Evolutionary conservation across 768 basidiomycete genomes (phyloP), one percentile per base, ranked within the genome.

Genomic region (Tremella mesenterica): DNA sequence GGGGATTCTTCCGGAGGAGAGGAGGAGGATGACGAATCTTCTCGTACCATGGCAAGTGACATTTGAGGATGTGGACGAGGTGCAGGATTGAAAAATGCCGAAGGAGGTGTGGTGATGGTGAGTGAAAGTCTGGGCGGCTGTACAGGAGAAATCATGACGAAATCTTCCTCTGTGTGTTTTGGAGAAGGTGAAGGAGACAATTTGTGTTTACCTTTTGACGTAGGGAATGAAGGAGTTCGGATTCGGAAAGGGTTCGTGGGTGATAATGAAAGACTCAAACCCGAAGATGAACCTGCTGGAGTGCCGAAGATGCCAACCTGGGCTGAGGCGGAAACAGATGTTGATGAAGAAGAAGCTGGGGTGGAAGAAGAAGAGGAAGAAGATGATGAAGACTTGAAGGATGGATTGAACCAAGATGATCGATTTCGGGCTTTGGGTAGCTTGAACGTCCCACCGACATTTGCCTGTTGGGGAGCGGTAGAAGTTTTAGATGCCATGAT

Each of bases 131-230:
- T n/a, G 4, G 38, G 38, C 8, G 38, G 6, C 14, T 41, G n/a
- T 14, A 66, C 52, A 25, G 64, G 67, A 1, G 67, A 69, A 30
- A 66, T 64, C 67, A 69, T 69, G 53, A 69, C 65, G 49, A 69
- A 69, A 39, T 69, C 67, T 25, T 66, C 67, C 33, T 64, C 67
- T 20, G 52, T 54, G 26, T 44, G 50, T 33, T 26, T 31, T 47
- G 57, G 29, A 9, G 48, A 39, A 23, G 67, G 66, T 4, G 66
- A 68, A n/a, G 66, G 66, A 4, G 66, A 64, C 4, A 68, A 57
- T 21, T 60, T 62, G 50, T 68, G 66, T 58, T 68, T 68, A 13
- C 63, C 61, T 43, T 64, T 64, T 7, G 53, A 14, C 26, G 49
- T 23, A 3, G 25, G n/a, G 31, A 25, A 31, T 7, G 52, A 27